Conservation (phyloP, 768 basidiomycete genomes). For the Imleria badia region DNA sequence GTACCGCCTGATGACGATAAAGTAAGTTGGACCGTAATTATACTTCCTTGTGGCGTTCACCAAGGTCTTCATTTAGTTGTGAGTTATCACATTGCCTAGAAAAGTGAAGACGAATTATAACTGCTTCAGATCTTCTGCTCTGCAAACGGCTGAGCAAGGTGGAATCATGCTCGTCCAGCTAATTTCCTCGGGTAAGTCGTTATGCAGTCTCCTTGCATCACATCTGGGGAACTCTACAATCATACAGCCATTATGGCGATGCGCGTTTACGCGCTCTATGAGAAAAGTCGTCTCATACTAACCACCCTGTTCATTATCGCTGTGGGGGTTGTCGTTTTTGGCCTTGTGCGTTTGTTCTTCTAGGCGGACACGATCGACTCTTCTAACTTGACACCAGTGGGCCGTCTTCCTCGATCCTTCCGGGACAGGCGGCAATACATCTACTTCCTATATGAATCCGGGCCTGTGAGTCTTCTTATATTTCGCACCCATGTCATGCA, state of each 20-base stretch:
- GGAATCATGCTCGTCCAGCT: slow-evolving; percentile 10
- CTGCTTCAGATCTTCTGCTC: not conserved
- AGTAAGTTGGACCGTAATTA: slow-evolving; percentile 1
- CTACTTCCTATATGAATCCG: not conserved
- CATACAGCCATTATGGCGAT: slow-evolving; percentile 17
- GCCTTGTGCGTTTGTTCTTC: slow-evolving; percentile 5
- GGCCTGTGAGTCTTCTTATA: slow-evolving; percentile 2
- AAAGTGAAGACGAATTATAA: not conserved
- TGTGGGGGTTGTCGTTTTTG: not conserved
- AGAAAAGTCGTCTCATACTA: slow-evolving; percentile 7
- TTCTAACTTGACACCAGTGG: slow-evolving; percentile 11
- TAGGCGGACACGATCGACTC: no score
- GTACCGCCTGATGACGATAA: not conserved
- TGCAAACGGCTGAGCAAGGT: not conserved
- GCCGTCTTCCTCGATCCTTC: not conserved
- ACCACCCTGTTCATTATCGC: not conserved
- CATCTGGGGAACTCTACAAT: not conserved
- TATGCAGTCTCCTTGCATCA: not conserved
- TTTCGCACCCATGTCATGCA: not conserved
- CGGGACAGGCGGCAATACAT: no score
- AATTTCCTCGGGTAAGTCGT: slow-evolving; percentile 5
- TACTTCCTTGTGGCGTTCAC: not conserved
- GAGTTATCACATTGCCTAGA: not conserved
- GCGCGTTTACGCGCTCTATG: slow-evolving; percentile 22
- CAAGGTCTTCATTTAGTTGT: slow-evolving; percentile 5